These are phyloP conservation scores for Yamadazyma olivae DNA, from an alignment of 805 yeast genomes.

Conservation along the genomic window DNA sequence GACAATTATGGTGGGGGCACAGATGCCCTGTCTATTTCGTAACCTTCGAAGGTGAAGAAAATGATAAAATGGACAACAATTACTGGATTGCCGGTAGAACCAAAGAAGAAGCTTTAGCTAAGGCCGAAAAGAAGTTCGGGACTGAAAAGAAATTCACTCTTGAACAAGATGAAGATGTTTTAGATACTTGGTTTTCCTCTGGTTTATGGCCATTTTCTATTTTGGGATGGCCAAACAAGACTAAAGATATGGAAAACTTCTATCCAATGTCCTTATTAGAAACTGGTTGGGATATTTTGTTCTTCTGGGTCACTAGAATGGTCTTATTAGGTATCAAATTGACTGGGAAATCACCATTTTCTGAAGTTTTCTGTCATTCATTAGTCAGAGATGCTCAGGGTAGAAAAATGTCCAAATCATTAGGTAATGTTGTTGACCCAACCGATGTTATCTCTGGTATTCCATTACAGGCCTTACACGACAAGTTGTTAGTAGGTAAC, in stretches of 20 bases:
- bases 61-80: constrained; percentile 58
- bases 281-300: constrained; percentile 98
- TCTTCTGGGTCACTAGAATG: constrained; percentile 99
- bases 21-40: constrained; percentile 95
- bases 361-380: constrained; percentile 97
- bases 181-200: constrained; percentile 98
- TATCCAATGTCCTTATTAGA: constrained; percentile 93
- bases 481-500: constrained; percentile 75
- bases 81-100: constrained; percentile 92
- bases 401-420: constrained; percentile 96
- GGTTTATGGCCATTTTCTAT: constrained; percentile 98
- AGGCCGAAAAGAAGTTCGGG: constrained; percentile 68
- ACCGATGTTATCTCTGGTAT: constrained; percentile 91
- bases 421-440: constrained; percentile 97
- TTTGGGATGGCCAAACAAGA: constrained; percentile 89
- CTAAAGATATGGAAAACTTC: constrained; percentile 71
- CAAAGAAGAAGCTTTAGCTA: constrained; percentile 76
- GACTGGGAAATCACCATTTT: constrained; percentile 89
- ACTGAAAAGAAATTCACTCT: constrained; percentile 67
- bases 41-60: constrained; percentile 69
- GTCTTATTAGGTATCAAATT: constrained; percentile 84
- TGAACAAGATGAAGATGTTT: constrained; percentile 96
- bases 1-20: constrained; percentile 94
- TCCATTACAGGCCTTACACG: constrained; percentile 72
- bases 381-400: constrained; percentile 99